phyloP scores from a whole-genome alignment of 805 yeast genomes.

The Nakazawaea ernobii region DNA sequence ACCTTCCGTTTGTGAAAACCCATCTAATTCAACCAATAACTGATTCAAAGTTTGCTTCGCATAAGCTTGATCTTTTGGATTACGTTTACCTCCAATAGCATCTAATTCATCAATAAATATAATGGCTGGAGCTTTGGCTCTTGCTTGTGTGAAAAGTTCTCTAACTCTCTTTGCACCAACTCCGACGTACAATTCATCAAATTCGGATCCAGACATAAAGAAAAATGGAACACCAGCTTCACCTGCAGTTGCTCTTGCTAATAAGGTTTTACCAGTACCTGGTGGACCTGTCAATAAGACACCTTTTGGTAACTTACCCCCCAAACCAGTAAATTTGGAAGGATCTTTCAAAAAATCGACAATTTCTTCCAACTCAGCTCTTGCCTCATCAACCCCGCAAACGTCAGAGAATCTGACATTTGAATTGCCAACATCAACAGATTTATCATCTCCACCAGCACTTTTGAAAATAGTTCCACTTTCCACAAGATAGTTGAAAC shows the following conservation, averaged over 20 bases:
- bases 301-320: slow-evolving; percentile 97
- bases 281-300: slow-evolving; percentile 97
- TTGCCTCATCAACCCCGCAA: slow-evolving; percentile 97
- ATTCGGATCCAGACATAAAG: slow-evolving; percentile 97
- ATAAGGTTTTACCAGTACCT: slow-evolving; percentile 95
- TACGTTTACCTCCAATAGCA: slow-evolving; percentile 97
- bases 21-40: slow-evolving; percentile 92
- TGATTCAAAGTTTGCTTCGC: slow-evolving; percentile 97
- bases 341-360: slow-evolving; percentile 98
- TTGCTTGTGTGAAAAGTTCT: slow-evolving; percentile 87
- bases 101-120: slow-evolving; percentile 96
- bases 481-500: slow-evolving; percentile 75
- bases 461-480: slow-evolving; percentile 74
- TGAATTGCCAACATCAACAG: slow-evolving; percentile 78
- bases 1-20: slow-evolving; percentile 87
- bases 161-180: slow-evolving; percentile 98
- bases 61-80: slow-evolving; percentile 96
- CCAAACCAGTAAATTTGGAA: slow-evolving; percentile 89
- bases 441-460: slow-evolving; percentile 66
- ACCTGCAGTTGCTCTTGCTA: slow-evolving; percentile 98
- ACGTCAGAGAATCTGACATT: slow-evolving; percentile 90
- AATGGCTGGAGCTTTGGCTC: slow-evolving; percentile 94
- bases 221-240: slow-evolving; percentile 99
- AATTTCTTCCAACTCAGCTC: slow-evolving; percentile 94
- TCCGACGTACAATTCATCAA: slow-evolving; percentile 97